Percentiles rank a stretch among this genome's conserved stretches.
These are phyloP conservation scores for Talaromyces albobiverticillius DNA, from an alignment of 2,329 filamentous ascomycete species.

Conservation along the genomic window DNA sequence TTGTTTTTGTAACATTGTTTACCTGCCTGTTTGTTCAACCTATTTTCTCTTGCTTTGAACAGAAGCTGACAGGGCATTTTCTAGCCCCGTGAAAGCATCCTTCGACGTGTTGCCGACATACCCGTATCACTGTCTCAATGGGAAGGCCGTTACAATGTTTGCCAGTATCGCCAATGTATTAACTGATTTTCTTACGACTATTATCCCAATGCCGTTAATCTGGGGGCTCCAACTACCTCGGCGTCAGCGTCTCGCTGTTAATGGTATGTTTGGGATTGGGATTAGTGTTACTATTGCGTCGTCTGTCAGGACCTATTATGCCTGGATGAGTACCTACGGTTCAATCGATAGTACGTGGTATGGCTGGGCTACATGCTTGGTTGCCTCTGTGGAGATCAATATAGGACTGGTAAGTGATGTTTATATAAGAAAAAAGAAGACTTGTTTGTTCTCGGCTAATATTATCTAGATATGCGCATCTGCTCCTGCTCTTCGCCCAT, in stretches of 20 bases:
- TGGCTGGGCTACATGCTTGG: conserved; percentile 32
- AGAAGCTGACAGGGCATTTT: not conserved
- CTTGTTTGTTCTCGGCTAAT: not conserved
- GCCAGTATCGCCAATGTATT: conserved; percentile 38
- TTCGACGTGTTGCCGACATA: conserved; percentile 7
- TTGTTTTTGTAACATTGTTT: not conserved
- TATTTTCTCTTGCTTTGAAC: not conserved
- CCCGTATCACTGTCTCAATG: conserved; percentile 19
- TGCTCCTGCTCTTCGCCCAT: conserved; percentile 6
- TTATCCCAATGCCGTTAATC: conserved; percentile 38
- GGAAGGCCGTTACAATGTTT: conserved; percentile 29
- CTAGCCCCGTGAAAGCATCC: conserved; percentile 8
- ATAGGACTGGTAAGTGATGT: conserved; percentile 31
- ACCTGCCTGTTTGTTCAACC: not conserved
- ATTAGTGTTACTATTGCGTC: conserved; percentile 35
- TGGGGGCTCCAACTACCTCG: conserved; percentile 36
- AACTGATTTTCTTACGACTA: conserved; percentile 33
- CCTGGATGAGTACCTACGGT: conserved; percentile 31
- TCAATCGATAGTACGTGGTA: conserved; percentile 31
- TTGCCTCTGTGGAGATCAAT: conserved; percentile 32
- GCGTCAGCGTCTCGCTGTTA: conserved; percentile 35
- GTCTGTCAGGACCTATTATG: conserved; percentile 31
- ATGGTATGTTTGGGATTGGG: conserved; percentile 36
- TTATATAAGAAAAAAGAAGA: not conserved
- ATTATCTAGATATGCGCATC: conserved; percentile 12